Conservation (phyloP, 2,329 filamentous ascomycete genomes). For the Aspergillus felis region DNA sequence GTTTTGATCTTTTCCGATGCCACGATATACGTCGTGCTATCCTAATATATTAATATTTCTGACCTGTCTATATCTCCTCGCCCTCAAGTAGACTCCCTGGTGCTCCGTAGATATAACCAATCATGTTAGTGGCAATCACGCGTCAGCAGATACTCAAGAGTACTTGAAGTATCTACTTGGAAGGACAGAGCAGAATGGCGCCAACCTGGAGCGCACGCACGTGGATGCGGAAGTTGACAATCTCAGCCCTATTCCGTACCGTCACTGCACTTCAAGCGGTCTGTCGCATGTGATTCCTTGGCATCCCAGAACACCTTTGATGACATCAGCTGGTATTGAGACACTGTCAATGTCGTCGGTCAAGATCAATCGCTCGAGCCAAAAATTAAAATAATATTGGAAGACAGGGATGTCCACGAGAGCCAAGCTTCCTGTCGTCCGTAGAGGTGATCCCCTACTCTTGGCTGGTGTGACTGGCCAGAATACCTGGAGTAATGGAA, state of each 20-base stretch:
- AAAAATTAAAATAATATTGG: background rate
- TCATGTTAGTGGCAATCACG: slow-evolving; percentile 15
- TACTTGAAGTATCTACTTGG: no score
- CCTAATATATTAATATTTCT: background rate
- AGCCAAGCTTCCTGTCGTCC: background rate
- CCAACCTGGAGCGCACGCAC: no score
- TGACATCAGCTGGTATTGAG: background rate
- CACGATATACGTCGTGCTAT: background rate
- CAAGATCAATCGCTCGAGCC: background rate
- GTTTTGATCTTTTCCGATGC: background rate
- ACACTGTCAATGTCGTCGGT: background rate
- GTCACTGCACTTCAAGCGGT: no score
- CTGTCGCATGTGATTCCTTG: background rate
- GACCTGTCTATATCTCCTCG: background rate
- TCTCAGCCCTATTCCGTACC: no score
- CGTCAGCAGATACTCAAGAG: slow-evolving; percentile 8
- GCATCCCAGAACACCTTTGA: background rate
- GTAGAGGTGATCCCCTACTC: background rate
- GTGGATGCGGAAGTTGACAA: no score
- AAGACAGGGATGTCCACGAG: background rate
- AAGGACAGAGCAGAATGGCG: no score
- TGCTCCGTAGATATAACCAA: background rate
- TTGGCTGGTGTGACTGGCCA: background rate
- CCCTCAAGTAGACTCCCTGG: no score
- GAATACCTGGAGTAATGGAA: slow-evolving; percentile 5